Conservation (phyloP, 179 eudicot genomes). For the Beta lomatogona region DNA sequence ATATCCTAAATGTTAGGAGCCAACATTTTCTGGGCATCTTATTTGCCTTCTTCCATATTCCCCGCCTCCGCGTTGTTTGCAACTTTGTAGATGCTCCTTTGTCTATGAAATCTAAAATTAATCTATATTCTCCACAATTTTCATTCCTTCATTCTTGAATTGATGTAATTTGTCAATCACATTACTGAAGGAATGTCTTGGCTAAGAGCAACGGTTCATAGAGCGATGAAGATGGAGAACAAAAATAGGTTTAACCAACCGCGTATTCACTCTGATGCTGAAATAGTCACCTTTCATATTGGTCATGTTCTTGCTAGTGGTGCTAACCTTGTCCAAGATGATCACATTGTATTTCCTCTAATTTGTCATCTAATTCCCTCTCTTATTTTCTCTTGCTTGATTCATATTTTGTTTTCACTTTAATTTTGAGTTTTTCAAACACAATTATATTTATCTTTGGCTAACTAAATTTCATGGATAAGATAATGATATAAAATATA, state of each 20-base stretch:
- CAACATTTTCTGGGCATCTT: background rate
- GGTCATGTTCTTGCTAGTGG: slow-evolving; percentile 63
- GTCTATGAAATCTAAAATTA: too few relatives aligned
- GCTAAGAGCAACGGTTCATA: slow-evolving; percentile 60
- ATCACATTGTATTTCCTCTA: slow-evolving; percentile 49
- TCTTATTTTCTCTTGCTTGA: too few relatives aligned
- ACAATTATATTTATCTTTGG: too few relatives aligned
- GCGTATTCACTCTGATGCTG: slow-evolving; percentile 60
- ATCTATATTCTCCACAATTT: too few relatives aligned
- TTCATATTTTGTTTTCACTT: too few relatives aligned
- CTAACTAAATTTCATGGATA: too few relatives aligned
- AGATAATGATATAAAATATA: too few relatives aligned
- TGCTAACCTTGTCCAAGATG: slow-evolving; percentile 58
- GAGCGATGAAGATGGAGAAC: slow-evolving; percentile 55
- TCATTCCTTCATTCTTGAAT: background rate
- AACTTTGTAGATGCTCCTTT: too few relatives aligned
- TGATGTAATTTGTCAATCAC: background rate
- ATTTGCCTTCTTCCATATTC: too few relatives aligned
- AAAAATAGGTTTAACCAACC: slow-evolving; percentile 36
- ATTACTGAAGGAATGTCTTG: slow-evolving; percentile 48
- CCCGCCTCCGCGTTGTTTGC: too few relatives aligned
- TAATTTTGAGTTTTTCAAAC: too few relatives aligned
- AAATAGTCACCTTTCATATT: slow-evolving; percentile 57
- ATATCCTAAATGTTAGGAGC: background rate
- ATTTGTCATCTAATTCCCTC: background rate